Base-by-base conservation (phyloP, 805 yeast genomes). In the Candida easanensis region DNA sequence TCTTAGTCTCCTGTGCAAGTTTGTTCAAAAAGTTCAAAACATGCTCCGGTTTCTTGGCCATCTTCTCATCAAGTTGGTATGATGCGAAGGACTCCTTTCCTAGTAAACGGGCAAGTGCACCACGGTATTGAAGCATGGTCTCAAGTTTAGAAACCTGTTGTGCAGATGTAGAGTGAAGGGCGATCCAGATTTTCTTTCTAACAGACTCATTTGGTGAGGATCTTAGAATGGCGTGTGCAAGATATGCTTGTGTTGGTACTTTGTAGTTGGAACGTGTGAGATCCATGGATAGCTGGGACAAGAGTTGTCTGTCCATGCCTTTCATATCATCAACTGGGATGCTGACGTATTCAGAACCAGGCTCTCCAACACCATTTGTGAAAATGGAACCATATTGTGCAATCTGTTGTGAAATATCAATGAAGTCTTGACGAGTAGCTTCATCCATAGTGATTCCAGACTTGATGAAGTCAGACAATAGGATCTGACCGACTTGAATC, bases 361-460 rank as follows among this genome's bases (percentile, higher is more conserved):
- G 39, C 14, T 50, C 52, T 4, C 56, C 51, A 18, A 56, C 46
- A 47, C 52, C 63, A 36, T 58, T 66, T 14, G 65, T 57, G 62
- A 89, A 90, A 20, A 80, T 78, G 48, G 93, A 91, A 0, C 97
- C 97, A 16, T 80, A 66, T 7, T 84, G 64, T 1, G 96, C 84
- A 18, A 93, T 88, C 46, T 82, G 77, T 49, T 86, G 93, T 2
- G 96, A 86, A 31, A 88, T 64, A 17, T 77, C 74, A 25, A 93
- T 88, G 60, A 91, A 93, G 48, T 78, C 74, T 13, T 76, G 71
- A 45, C 91, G 71, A 1, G 84, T 75, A 19, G 70, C 65, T 0
- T 80, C 76, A 18, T 72, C 77, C 82, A 89, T 81, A 56, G 82
- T 83, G 25, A 90, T 85, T 0, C 98, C 99, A 0, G 96, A 87